Percentiles rank a stretch among this genome's conserved stretches.
These are phyloP conservation scores for Cryptococcus sp. DNA, from an alignment of 1,284 basidiomycete genomes.

Conservation along the genomic window DNA sequence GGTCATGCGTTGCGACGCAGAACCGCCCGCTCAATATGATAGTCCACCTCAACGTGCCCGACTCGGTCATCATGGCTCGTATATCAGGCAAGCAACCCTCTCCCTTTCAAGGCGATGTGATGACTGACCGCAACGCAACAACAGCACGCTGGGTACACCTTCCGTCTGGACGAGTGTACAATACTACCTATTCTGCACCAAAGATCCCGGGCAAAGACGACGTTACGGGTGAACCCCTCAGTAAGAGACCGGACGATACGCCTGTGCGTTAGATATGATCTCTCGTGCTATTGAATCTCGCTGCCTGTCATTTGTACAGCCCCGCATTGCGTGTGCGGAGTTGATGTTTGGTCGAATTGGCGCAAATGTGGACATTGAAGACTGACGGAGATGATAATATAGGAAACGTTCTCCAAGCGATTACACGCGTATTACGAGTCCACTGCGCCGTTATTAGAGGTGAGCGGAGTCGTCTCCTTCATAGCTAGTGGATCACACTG, in stretches of 20 bases:
- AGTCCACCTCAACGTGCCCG: slow-evolving; percentile 88
- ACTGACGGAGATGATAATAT: background rate
- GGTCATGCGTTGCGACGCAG: slow-evolving; percentile 60
- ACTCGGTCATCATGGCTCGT: slow-evolving; percentile 81
- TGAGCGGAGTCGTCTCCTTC: slow-evolving; percentile 22
- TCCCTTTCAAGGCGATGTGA: background rate
- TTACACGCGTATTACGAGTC: slow-evolving; percentile 80
- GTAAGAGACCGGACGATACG: slow-evolving; percentile 88
- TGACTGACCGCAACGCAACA: background rate
- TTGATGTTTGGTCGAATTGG: no score
- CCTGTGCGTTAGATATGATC: slow-evolving; percentile 62
- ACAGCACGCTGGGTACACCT: slow-evolving; percentile 89
- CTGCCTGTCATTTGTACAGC: no score
- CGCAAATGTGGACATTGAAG: background rate
- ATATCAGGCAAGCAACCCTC: slow-evolving; percentile 62
- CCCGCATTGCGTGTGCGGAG: no score
- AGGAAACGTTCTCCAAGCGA: slow-evolving; percentile 83
- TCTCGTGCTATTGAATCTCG: background rate
- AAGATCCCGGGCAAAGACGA: slow-evolving; percentile 85
- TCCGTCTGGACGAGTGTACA: slow-evolving; percentile 91
- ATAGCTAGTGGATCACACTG: background rate
- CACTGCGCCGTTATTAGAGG: slow-evolving; percentile 76
- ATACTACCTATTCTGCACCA: slow-evolving; percentile 85
- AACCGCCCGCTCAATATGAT: slow-evolving; percentile 71
- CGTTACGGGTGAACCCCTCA: slow-evolving; percentile 85